Evolutionary conservation across 768 basidiomycete species (phyloP), one percentile per base, ranked within the genome.

Genomic region (Tylopilus sp.): DNA sequence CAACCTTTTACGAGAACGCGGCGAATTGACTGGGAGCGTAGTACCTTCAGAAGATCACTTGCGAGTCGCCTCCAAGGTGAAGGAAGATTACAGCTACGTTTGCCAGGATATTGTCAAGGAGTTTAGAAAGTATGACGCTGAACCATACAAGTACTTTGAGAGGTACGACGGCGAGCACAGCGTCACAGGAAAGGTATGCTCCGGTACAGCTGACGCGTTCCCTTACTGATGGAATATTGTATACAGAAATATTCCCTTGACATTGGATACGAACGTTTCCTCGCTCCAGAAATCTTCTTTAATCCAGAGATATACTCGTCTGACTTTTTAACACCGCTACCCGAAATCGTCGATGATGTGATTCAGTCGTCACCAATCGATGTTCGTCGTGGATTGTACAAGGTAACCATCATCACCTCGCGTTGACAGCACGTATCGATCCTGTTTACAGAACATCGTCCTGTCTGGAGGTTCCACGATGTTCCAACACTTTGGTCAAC

Each of bases 21-120:
- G 94, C 9, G 96, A 98, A 74, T 90, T 86, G 78, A 78, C 76
- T 3, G 75, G 77, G 78, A 78, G 76, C 3, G 75, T 76, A n/a
- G 93, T 98, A 29, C 94, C 96, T 1, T 90, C 94, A 14, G 97
- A 98, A 67, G 97, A 99, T 69, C 94, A 97, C 63, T 68, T 98
- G 51, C 84, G 82, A 61, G 83, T 98, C 21, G 95, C 97, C 19
- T 81, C 91, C 47, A 94, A 86, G 69, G 90, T 99, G 63, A 99
- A 99, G 75, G 97, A 99, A 77, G 90, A 92, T 63, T 96, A 94
- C 74, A 94, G 90, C 63, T 99, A 99, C 65, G 93, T 98, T 38
- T 99, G 97, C 68, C 94, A 97, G 71, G 97, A 98, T 67, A 98
- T 98, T 60, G 96, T 99, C 62, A 87, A 92, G 73, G 97, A 99